phyloP scores from a whole-genome alignment of 345 rosid genomes.

The Boechera retrofracta region DNA sequence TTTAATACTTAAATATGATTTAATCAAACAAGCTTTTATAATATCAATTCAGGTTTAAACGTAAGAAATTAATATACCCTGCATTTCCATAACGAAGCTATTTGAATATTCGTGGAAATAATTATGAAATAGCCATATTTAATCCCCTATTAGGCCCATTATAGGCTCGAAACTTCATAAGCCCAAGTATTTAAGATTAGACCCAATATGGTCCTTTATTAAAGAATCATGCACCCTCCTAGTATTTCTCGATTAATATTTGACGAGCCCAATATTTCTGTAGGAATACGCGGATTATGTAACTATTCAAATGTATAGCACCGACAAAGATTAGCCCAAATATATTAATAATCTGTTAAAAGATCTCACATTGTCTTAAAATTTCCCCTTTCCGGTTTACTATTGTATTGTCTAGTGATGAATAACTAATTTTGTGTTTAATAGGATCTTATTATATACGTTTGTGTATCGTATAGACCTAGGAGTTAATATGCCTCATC shows the following conservation, averaged over 20 bases:
- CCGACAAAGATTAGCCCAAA: not conserved
- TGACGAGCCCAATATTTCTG: not conserved
- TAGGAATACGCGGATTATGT: too few relatives aligned
- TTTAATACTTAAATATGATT: not conserved
- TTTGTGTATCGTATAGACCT: not conserved
- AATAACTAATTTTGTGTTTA: not conserved
- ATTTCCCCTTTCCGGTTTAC: not conserved
- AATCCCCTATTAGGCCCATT: constrained; percentile 8
- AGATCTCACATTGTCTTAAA: not conserved
- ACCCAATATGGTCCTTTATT: not conserved
- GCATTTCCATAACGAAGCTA: not conserved
- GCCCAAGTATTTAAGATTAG: not conserved
- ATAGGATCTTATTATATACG: not conserved
- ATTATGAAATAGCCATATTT: not conserved
- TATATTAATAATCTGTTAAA: not conserved
- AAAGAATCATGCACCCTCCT: not conserved
- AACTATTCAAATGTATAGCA: not conserved
- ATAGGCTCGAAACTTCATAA: not conserved
- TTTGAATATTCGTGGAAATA: not conserved
- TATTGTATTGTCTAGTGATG: not conserved
- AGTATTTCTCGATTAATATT: not conserved
- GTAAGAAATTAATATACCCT: not conserved
- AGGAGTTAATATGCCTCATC: not conserved
- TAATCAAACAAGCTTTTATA: not conserved
- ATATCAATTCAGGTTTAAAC: not conserved